A percentile compares a stretch with the other conserved stretches of the same genome.
Evolutionary conservation across 306 rosid species (phyloP).

Genomic region (Sesbania bispinosa): DNA sequence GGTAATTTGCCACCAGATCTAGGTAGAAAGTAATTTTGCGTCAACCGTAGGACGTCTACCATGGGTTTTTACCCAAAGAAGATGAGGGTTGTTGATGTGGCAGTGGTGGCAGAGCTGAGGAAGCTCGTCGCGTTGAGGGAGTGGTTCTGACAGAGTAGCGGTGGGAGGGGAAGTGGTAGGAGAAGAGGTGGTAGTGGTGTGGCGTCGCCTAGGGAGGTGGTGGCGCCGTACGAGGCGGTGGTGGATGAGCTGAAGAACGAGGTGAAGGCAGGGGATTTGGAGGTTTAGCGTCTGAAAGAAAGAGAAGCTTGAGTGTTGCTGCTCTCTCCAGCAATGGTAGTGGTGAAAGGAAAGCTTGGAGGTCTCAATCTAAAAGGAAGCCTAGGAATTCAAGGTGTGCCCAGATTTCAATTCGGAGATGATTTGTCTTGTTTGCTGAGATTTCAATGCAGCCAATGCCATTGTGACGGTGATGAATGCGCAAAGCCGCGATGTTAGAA

Average conservation of each 20-base stretch:
- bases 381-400: conserved; percentile 81
- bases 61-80: conserved; percentile 88
- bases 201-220: conserved; percentile 63
- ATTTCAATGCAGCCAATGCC: no score
- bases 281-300: conserved; percentile 72
- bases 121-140: conserved; percentile 69
- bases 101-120: conserved; percentile 80
- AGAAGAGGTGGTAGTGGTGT: conserved; percentile 25
- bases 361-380: conserved; percentile 63
- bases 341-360: conserved; percentile 61
- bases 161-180: no score
- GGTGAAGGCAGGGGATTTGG: conserved; percentile 70
- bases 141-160: conserved; percentile 47
- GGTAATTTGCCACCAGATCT: no score
- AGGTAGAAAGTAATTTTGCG: no score
- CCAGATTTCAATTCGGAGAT: no score
- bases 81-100: conserved; percentile 76
- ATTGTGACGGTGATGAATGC: no score
- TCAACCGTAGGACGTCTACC: no score
- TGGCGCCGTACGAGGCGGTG: conserved; percentile 95
- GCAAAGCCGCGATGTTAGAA: no score
- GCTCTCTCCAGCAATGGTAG: conserved; percentile 29
- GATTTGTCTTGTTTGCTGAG: no score
- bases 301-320: conserved; percentile 66
- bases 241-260: conserved; percentile 86